phyloP scores from a whole-genome alignment of 2,329 filamentous ascomycete species.

The Xylariales sp. region DNA sequence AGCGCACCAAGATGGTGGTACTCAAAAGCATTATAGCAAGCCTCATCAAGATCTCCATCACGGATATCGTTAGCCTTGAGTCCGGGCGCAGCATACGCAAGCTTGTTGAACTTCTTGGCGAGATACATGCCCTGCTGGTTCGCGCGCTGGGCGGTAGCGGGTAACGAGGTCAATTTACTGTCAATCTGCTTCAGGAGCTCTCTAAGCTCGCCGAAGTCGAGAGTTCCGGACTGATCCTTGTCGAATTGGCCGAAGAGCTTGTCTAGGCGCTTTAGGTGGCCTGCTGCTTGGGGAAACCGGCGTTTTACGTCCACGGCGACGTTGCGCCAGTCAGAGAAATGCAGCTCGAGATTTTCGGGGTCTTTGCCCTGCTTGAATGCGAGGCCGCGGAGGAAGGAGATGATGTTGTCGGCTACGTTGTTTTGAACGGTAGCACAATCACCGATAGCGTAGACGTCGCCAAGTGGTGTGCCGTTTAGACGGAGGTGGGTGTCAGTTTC shows the following conservation, averaged over 20 bases:
- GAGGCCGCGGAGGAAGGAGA: constrained; percentile 81
- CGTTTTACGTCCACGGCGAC: constrained; percentile 80
- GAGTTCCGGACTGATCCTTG: constrained; percentile 84
- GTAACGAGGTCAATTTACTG: constrained; percentile 86
- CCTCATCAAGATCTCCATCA: constrained; percentile 87
- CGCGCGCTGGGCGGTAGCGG: constrained; percentile 91
- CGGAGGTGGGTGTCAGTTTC: constrained; percentile 94
- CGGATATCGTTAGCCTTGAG: constrained; percentile 74
- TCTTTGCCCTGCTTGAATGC: constrained; percentile 91
- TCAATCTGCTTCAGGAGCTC: constrained; percentile 91
- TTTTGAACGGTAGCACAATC: constrained; percentile 97
- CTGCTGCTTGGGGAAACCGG: constrained; percentile 84
- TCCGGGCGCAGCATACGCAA: constrained; percentile 72
- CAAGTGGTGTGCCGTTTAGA: constrained; percentile 79
- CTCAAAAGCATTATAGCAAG: constrained; percentile 90
- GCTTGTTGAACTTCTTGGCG: constrained; percentile 87
- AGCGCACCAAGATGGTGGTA: constrained; percentile 88
- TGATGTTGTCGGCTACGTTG: constrained; percentile 87
- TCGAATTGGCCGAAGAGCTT: constrained; percentile 90
- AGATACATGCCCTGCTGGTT: constrained; percentile 95
- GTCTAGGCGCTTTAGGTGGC: constrained; percentile 84
- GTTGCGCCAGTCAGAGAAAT: constrained; percentile 81
- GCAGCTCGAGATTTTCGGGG: constrained; percentile 80
- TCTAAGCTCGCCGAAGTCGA: constrained; percentile 88
- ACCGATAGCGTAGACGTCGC: constrained; percentile 93